Conservation (phyloP, 768 basidiomycete genomes). For the Mycena vitilis region DNA sequence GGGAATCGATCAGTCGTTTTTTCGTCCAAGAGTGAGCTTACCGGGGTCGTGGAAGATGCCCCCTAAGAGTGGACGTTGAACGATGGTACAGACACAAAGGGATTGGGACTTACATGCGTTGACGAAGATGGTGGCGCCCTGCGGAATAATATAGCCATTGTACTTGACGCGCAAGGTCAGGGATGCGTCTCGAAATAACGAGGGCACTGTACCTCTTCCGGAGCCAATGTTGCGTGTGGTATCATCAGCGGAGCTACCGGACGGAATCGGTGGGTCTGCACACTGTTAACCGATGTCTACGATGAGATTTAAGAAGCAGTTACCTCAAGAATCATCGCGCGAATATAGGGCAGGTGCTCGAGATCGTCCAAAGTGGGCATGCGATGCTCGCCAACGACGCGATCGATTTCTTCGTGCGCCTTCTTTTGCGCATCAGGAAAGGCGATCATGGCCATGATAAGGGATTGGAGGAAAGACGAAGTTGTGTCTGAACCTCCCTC, state of each 20-base stretch:
- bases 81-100: no score
- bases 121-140: slow-evolving; percentile 25
- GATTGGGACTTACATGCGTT: slow-evolving; percentile 20
- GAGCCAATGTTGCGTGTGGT: slow-evolving; percentile 7
- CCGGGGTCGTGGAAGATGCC: slow-evolving; percentile 30
- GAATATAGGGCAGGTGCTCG: no score
- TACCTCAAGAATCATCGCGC: no score
- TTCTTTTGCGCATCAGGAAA: no score
- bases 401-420: no score
- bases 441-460: no score
- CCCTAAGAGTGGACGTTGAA: not conserved
- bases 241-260: not conserved
- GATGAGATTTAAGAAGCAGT: no score
- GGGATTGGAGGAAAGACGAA: no score
- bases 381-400: no score
- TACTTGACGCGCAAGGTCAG: not conserved
- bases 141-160: slow-evolving; percentile 17
- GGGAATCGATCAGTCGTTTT: not conserved
- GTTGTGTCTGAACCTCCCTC: no score
- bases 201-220: slow-evolving; percentile 6
- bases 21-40: not conserved
- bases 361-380: no score
- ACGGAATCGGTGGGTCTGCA: slow-evolving; percentile 28
- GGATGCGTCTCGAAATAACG: not conserved
- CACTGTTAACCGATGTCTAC: no score